Base-by-base conservation (phyloP, 352 stramenopile species). In the Phytophthora tentaculata region DNA sequence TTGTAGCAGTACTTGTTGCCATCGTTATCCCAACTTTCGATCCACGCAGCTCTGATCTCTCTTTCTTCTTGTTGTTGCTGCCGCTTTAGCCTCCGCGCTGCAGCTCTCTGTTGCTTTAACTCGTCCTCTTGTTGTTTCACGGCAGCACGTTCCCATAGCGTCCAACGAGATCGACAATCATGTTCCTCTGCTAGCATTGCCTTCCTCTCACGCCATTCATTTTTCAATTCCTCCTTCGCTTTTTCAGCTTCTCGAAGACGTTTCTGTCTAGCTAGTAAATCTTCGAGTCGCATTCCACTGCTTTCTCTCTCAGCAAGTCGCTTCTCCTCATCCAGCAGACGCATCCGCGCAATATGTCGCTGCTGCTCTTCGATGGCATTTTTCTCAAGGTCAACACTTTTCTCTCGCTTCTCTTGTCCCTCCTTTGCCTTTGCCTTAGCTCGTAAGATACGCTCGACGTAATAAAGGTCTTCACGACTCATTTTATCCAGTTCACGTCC, bases 1-100 rank as follows among this genome's bases (percentile, higher is more conserved):
- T 92, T 92, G 71, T 89, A 91, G 60, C 83, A 92, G 52, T 90
- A 91, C 9, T 64, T 56, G 44, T 89, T 89, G 14, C 80, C 79
- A 10, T 62, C 44, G 24, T 69, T 59, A 48, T 92, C 84, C 69
- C 79, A 89, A 45, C 35, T 65, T 39, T 83, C 53, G n/a, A 76
- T 24, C 84, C 84, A 92, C 12, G 76, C 71, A 35, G 65, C 67
- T 47, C 65, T 64, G 20, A 73, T 51, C 7, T 77, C 28, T 28
- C 69, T 58, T 41, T 79, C 67, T 35, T 84, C 64, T 48, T 67
- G 64, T n/a, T 76, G 61, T 29, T 86, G 65, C 56, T 74, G 20
- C 4, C 74, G 68, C n/a, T 64, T 72, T 17, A 61, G n/a, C 23
- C 64, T 73, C 5, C 79, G 54, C 3, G 72, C 76, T 44, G 87